phyloP scores from a whole-genome alignment of 139 green algal genomes.

The Coccomyxa sp. region DNA sequence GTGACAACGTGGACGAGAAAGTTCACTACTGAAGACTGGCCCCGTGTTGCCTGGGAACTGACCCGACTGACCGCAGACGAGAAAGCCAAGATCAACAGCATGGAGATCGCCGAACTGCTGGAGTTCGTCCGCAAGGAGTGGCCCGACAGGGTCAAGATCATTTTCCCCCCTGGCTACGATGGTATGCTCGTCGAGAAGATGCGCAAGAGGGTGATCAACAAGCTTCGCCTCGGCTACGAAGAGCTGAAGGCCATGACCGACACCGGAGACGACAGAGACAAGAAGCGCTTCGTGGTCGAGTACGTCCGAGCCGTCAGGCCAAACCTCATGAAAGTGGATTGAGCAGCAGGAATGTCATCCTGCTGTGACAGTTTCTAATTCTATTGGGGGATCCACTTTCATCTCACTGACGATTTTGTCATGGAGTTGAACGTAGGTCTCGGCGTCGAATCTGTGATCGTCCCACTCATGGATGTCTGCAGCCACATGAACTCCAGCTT shows the following conservation, averaged over 20 bases:
- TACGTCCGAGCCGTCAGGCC: neutral
- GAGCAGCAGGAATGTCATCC: neutral
- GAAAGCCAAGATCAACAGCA: slow-evolving; percentile 1
- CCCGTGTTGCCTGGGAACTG: neutral
- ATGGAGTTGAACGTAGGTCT: neutral
- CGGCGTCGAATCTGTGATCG: neutral
- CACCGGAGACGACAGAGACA: neutral
- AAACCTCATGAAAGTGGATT: slow-evolving; percentile 1
- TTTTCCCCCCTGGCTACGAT: neutral
- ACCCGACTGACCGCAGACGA: neutral
- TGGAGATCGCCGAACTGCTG: neutral
- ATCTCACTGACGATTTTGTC: slow-evolving; percentile 1
- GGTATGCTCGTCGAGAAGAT: neutral
- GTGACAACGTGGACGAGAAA: neutral
- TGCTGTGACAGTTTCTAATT: slow-evolving; percentile 1
- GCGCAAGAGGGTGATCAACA: neutral
- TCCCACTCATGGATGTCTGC: neutral
- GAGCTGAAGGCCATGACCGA: neutral
- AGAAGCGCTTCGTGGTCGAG: neutral
- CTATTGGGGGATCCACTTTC: neutral
- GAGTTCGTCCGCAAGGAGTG: neutral
- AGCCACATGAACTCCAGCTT: neutral
- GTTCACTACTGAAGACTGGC: neutral
- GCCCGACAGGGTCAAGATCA: neutral
- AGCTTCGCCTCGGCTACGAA: neutral